Evolutionary conservation across 1,284 basidiomycete species (phyloP), one percentile per base, ranked within the genome.

Genomic region (Laetiporus sulphureus): DNA sequence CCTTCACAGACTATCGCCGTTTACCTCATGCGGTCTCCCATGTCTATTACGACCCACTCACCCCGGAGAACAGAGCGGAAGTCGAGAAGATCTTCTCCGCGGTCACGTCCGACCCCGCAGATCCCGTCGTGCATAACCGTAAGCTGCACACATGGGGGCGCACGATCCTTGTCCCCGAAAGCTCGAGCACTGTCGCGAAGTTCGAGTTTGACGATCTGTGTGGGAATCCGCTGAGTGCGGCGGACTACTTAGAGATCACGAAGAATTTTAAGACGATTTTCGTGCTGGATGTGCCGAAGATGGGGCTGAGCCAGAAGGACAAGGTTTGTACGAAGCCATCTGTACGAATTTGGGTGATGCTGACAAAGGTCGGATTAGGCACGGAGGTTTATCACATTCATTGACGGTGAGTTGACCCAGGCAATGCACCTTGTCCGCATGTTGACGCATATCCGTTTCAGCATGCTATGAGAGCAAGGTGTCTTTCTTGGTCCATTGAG

Each of bases 161-260:
- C 21, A 73, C 73, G 7, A 66, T 99, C 5, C 56, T 62, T 20
- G 75, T 99, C 4, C 94, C 95, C 10, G 77, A 88, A 55, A 88
- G 85, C 54, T 83, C 83, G 4, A 75, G 72, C 24, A 75, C 70
- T 32, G 78, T 95, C 31, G 96, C 96, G 2, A 83, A 82, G 61
- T 97, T 99, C 65, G 72, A 71, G 7, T 99, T 99, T 60, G 60
- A 79, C 16, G 81, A 95, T 53, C 72, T 99, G 15, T 99, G 96
- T 60, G 91, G 90, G 5, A 77, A 80, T 52, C 90, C 95, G 1
- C 68, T 95, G 54, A 90, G 88, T 52, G 95, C 96, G 13, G 91
- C 92, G 5, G 96, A 99, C 65, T 99, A 98, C 63, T 66, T 99
- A 32, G 92, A 97, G 66, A 79, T 99, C 45, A 96, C 94, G 21